Conservation (phyloP, 2,329 filamentous ascomycete species). For the Ceratocystis destructans region DNA sequence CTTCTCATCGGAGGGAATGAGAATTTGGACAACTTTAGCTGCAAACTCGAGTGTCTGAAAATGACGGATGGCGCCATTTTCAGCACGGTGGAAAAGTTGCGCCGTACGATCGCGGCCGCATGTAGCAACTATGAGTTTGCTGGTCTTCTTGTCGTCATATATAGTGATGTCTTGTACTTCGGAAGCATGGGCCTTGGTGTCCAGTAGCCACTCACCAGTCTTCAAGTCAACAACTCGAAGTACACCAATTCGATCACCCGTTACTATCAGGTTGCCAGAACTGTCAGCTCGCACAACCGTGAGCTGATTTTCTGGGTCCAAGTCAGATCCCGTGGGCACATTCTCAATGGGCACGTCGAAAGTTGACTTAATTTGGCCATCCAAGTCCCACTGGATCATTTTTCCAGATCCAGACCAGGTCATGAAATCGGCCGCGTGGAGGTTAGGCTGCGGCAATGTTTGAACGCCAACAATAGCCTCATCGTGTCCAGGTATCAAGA, state of each 20-base stretch:
- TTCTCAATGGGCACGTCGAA: slow-evolving; percentile 59
- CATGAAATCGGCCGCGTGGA: slow-evolving; percentile 55
- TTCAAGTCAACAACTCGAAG: slow-evolving; percentile 54
- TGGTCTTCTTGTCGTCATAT: slow-evolving; percentile 40
- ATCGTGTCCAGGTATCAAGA: slow-evolving; percentile 48
- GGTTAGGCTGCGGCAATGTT: slow-evolving; percentile 45
- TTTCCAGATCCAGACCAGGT: slow-evolving; percentile 78
- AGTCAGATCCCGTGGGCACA: slow-evolving; percentile 34
- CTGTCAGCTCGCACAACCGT: slow-evolving; percentile 46
- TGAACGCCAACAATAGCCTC: slow-evolving; percentile 61
- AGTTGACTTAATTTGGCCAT: slow-evolving; percentile 53
- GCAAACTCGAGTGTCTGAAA: slow-evolving; percentile 91
- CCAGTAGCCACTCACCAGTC: slow-evolving; percentile 48
- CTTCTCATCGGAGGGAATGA: slow-evolving; percentile 61
- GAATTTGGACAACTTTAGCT: slow-evolving; percentile 60
- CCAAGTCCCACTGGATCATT: slow-evolving; percentile 67
- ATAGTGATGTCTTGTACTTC: slow-evolving; percentile 75
- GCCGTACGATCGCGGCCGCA: slow-evolving; percentile 83
- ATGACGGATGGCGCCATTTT: slow-evolving; percentile 50
- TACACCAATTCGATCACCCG: slow-evolving; percentile 77
- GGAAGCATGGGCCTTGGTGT: slow-evolving; percentile 72
- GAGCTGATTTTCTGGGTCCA: slow-evolving; percentile 44
- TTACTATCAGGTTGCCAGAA: slow-evolving; percentile 54
- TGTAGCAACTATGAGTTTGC: slow-evolving; percentile 57
- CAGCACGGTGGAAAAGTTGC: slow-evolving; percentile 59